These are phyloP conservation scores for Pseudocercospora eumusae DNA, from an alignment of 2,329 filamentous ascomycete species.

Conservation along the genomic window DNA sequence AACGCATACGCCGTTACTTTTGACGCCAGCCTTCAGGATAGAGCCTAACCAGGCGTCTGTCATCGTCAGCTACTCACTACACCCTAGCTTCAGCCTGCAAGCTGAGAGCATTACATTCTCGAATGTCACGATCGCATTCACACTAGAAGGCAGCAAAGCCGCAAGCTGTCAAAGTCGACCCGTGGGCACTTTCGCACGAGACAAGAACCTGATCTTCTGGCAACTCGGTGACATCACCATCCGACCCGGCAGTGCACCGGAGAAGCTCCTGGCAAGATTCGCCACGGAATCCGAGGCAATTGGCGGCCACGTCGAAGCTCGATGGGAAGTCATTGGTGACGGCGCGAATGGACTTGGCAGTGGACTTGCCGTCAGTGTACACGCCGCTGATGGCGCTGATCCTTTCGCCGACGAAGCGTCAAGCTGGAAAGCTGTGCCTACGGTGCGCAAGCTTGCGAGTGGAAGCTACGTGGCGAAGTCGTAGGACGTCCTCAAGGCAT, in stretches of 20 bases:
- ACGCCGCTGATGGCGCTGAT: constrained; percentile 54
- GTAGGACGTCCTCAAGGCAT: constrained; percentile 10
- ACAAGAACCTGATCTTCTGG: constrained; percentile 79
- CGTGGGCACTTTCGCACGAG: constrained; percentile 73
- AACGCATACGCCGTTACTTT: constrained; percentile 66
- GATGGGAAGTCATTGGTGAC: constrained; percentile 69
- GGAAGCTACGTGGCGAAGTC: constrained; percentile 63
- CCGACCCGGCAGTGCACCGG: constrained; percentile 57
- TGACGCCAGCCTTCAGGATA: constrained; percentile 79
- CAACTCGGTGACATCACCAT: constrained; percentile 72
- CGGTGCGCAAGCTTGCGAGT: constrained; percentile 67
- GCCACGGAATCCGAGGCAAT: constrained; percentile 70
- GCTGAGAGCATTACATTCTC: constrained; percentile 59
- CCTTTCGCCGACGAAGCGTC: constrained; percentile 68
- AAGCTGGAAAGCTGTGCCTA: constrained; percentile 68
- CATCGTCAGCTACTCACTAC: constrained; percentile 80
- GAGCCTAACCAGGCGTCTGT: constrained; percentile 83
- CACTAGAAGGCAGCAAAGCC: constrained; percentile 66
- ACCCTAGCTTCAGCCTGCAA: constrained; percentile 63
- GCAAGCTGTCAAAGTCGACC: constrained; percentile 75
- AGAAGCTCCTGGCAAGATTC: constrained; percentile 83
- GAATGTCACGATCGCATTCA: constrained; percentile 73
- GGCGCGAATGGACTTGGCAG: constrained; percentile 55
- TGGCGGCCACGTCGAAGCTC: constrained; percentile 76
- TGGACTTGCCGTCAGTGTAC: constrained; percentile 62